Evolutionary conservation across 164 flowering plant genomes (phyloP).

Genomic region (Chimonanthus salicifolius): DNA sequence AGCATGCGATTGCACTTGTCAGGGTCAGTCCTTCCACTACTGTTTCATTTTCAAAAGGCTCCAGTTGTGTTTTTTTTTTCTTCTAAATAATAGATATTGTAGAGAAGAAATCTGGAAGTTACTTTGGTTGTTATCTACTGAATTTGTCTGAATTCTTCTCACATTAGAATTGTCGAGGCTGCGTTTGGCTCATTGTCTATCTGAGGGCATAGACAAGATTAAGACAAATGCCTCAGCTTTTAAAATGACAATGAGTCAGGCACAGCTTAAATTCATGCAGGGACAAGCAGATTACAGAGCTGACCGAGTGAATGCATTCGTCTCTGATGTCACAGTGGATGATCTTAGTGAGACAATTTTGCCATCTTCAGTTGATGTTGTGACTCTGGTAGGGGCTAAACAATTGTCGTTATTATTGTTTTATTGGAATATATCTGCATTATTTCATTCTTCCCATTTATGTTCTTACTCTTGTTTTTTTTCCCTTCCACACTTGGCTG

Average conservation of each 20-base stretch:
- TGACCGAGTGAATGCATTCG: conserved; percentile 58
- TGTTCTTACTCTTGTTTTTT: too few species aligned
- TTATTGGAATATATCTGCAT: too few species aligned
- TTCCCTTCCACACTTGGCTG: too few species aligned
- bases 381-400: conserved; percentile 64
- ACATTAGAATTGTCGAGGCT: too few species aligned
- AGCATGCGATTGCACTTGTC: conserved; percentile 32
- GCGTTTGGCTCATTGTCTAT: too few species aligned
- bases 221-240: too few species aligned
- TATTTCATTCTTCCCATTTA: too few species aligned
- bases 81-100: neutral
- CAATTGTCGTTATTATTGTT: too few species aligned
- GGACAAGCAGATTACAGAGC: conserved; percentile 57
- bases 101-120: neutral
- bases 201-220: too few species aligned
- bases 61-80: neutral
- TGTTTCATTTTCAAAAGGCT: neutral
- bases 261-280: conserved; percentile 31
- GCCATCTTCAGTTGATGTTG: conserved; percentile 76
- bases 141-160: neutral
- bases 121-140: neutral
- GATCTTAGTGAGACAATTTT: conserved; percentile 51
- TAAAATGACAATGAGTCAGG: neutral
- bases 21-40: conserved; percentile 25
- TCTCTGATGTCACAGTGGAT: conserved; percentile 71